phyloP scores from a whole-genome alignment of 495 filamentous ascomycete species.

The Mytilinidion resinicola region DNA sequence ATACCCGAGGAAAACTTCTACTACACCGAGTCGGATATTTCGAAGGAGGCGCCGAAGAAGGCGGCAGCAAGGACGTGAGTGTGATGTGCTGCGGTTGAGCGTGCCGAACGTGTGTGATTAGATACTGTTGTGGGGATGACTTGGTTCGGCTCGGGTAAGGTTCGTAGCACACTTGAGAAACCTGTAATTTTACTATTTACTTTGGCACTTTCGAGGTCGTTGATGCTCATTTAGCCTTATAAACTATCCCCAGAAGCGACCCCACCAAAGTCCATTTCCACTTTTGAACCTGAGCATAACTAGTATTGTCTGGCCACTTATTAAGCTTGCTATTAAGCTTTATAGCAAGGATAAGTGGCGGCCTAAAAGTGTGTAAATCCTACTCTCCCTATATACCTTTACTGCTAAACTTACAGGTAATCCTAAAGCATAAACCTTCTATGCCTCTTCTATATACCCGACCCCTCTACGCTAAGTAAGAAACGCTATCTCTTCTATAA shows the following conservation, averaged over 20 bases:
- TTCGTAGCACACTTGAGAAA: no score
- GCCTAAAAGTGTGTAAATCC: conserved; percentile 14
- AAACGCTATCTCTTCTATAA: conserved; percentile 9
- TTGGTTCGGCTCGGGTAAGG: no score
- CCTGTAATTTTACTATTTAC: no score
- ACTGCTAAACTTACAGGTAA: conserved; percentile 12
- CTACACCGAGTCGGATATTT: conserved; percentile 48
- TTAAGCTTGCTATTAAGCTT: conserved; percentile 14
- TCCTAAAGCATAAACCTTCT: conserved; percentile 9
- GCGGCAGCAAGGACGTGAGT: conserved; percentile 21
- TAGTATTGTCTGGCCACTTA: conserved; percentile 7
- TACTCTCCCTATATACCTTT: background rate
- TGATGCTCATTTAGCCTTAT: no score
- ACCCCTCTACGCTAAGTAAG: conserved; percentile 1
- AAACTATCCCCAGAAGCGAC: no score
- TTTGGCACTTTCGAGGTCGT: no score
- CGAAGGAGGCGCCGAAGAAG: conserved; percentile 6
- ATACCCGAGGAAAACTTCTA: conserved; percentile 92
- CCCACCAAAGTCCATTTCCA: no score
- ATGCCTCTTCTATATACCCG: conserved; percentile 6
- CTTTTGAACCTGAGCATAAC: no score
- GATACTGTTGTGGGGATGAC: no score
- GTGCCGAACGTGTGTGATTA: background rate
- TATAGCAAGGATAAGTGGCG: conserved; percentile 4
- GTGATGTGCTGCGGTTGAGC: background rate